Evolutionary conservation across 164 flowering plant genomes (phyloP).

Genomic region (Tetrastigma voinierianum): DNA sequence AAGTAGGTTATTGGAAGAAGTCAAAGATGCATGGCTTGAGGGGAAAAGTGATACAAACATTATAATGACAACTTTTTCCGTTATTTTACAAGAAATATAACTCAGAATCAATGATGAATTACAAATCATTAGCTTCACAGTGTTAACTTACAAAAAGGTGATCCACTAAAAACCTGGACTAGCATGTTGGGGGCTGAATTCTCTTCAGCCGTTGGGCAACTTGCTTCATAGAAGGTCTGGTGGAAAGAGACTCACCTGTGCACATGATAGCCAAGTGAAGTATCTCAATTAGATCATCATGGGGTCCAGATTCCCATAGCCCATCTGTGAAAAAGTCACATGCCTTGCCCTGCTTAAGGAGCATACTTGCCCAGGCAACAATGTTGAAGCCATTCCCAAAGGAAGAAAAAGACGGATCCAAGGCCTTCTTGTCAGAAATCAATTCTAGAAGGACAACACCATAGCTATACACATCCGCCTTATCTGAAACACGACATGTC

Average conservation of each 20-base stretch:
- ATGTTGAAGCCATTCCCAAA: constrained; percentile 8
- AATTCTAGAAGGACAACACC: constrained; percentile 19
- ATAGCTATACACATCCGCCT: constrained; percentile 21
- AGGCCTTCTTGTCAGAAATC: constrained; percentile 17
- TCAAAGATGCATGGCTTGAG: no score
- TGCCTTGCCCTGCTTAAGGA: background rate
- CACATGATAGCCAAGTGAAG: constrained; percentile 6
- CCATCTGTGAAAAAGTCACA: constrained; percentile 1
- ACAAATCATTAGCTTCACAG: background rate
- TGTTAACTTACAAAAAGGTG: background rate
- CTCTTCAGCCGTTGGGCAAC: constrained; percentile 9
- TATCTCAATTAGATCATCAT: constrained; percentile 8
- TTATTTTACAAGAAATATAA: background rate
- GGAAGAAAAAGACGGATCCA: constrained; percentile 3
- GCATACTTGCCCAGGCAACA: constrained; percentile 7
- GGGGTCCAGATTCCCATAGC: constrained; percentile 6
- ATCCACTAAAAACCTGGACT: background rate
- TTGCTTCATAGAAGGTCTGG: constrained; percentile 12
- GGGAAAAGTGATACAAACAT: no score
- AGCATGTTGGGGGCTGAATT: constrained; percentile 3
- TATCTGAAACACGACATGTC: constrained; percentile 22
- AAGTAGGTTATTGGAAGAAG: no score
- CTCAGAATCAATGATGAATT: constrained; percentile 1
- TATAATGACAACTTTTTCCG: no score
- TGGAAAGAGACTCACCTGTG: constrained; percentile 6